Evolutionary conservation across 768 basidiomycete species (phyloP), one percentile per base, ranked within the genome.

Genomic region (Dioszegia aurantiaca): DNA sequence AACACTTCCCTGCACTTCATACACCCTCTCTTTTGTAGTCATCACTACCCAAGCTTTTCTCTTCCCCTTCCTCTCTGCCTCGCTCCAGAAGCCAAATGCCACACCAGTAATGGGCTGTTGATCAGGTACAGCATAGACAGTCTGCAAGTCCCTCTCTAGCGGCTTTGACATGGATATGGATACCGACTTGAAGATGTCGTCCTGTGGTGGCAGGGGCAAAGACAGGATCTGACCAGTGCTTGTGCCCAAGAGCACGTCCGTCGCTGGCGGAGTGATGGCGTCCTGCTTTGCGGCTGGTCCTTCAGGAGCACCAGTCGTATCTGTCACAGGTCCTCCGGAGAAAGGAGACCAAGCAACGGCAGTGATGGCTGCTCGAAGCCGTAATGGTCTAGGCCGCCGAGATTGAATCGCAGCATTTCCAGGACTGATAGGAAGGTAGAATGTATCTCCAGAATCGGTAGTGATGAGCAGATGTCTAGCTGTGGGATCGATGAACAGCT

Each of bases 401-500:
- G 83, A 82, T 53, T 67, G 61, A 0, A 64, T 62, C 11, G 66
- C 54, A 0, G 69, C 36, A 21, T 69, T 59, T 3, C 64, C 62
- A 36, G 58, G 63, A 52, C 63, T 64, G 41, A 73, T 54, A 83
- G 85, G 91, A 3, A 92, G 79, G 72, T 98, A 97, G 86, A 89
- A 97, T 61, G 90, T 93, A 72, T 99, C 93, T 49, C 91, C 91
- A 68, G 90, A 85, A 12, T 79, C 80, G 9, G 91, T 92, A 0
- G 90, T 89, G 53, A 94, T 81, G 40, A 98, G 77, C 48, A 94
- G 83, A 78, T 98, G 95, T 31, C 88, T 82, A 3, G 93, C 93
- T 0, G 91, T 88, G 14, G 93, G 93, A 75, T 98, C 93, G 73
- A 89, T 83, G 78, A 92, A 97, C 52, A 97, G 77, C 70, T 87